phyloP scores from a whole-genome alignment of 768 basidiomycete genomes.

The Solioccasus polychromus region DNA sequence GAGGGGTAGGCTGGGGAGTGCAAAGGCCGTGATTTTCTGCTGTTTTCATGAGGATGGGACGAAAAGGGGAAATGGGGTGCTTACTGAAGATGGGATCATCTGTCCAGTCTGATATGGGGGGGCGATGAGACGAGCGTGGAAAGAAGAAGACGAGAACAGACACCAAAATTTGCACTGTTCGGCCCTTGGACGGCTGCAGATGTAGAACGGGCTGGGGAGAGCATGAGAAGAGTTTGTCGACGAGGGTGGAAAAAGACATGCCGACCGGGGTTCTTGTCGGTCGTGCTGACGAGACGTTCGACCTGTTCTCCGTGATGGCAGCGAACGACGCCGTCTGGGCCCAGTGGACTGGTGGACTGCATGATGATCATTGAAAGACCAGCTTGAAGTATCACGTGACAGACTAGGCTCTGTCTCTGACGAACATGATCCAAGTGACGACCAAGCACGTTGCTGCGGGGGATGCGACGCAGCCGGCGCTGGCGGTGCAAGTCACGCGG shows the following conservation, averaged over 20 bases:
- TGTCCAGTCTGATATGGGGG: constrained; percentile 30
- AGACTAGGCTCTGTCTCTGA: too few relatives aligned
- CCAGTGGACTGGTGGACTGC: constrained; percentile 24
- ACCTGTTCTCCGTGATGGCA: constrained; percentile 34
- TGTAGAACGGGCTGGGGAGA: constrained; percentile 34
- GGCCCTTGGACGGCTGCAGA: constrained; percentile 26
- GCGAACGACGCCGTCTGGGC: constrained; percentile 30
- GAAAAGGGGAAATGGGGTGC: background rate
- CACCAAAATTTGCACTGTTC: constrained; percentile 35
- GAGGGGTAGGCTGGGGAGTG: constrained; percentile 3
- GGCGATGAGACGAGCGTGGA: background rate
- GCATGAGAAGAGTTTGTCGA: background rate
- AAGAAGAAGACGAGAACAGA: constrained; percentile 14
- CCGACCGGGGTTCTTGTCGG: constrained; percentile 34
- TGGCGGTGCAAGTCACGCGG: constrained; percentile 64
- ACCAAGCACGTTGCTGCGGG: constrained; percentile 49
- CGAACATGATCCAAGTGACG: constrained; percentile 38
- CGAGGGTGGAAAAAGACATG: constrained; percentile 16
- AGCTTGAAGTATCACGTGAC: too few relatives aligned
- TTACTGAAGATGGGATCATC: constrained; percentile 24
- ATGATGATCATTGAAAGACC: too few relatives aligned
- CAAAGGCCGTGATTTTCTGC: background rate
- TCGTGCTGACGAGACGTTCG: constrained; percentile 28
- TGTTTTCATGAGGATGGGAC: background rate
- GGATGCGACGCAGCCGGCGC: constrained; percentile 50